Conservation (phyloP, 148 eudicot species). For the Gaultheria prostrata region DNA sequence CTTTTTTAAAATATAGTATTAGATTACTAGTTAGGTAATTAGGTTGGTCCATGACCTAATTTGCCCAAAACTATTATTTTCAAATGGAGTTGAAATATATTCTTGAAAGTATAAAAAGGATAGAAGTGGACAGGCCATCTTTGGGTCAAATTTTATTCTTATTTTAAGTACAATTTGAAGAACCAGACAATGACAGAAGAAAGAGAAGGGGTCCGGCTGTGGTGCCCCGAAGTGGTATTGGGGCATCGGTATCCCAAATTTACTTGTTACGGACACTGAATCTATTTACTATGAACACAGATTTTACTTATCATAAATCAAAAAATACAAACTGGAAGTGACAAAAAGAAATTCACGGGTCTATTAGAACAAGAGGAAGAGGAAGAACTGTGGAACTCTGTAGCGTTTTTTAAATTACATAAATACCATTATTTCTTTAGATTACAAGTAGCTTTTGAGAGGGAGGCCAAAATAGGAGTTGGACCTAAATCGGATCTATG, state of each 20-base stretch:
- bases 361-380: not conserved
- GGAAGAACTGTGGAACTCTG: not conserved
- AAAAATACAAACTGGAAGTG: not conserved
- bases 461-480: not conserved
- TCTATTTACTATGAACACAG: no score
- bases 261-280: no score
- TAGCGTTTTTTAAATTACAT: not conserved
- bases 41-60: not conserved
- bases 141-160: not conserved
- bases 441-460: not conserved
- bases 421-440: not conserved
- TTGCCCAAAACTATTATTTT: not conserved
- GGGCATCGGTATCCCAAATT: no score
- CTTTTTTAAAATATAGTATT: no score
- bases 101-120: not conserved
- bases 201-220: no score
- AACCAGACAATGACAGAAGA: not conserved
- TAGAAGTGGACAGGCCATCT: not conserved
- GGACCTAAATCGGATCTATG: not conserved
- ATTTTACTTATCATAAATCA: no score
- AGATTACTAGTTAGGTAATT: not conserved
- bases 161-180: not conserved
- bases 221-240: no score
- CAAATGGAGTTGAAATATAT: not conserved
- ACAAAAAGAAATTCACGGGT: not conserved